A percentile compares a stretch with the other conserved stretches of the same genome.
Evolutionary conservation across 2,329 filamentous ascomycete species (phyloP).

Genomic region (Fusarium sp.): DNA sequence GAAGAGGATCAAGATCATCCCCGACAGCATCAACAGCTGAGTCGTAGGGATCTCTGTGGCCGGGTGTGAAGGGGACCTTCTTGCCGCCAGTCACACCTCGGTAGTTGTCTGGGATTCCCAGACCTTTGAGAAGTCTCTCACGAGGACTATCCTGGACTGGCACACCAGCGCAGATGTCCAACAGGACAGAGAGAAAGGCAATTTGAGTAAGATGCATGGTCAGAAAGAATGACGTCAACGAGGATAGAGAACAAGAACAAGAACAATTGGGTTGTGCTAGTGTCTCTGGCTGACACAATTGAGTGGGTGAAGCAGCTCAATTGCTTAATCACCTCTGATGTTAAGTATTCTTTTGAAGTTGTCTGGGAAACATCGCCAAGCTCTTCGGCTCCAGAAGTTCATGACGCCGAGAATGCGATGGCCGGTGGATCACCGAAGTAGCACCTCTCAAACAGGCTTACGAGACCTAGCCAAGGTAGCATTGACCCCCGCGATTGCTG

Average conservation of each 20-base stretch:
- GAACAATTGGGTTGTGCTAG: neutral
- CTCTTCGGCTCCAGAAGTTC: neutral
- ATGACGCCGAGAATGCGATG: slow-evolving; percentile 35
- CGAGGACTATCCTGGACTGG: slow-evolving; percentile 62
- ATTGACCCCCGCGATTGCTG: neutral
- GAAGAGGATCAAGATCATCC: slow-evolving; percentile 71
- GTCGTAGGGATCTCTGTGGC: slow-evolving; percentile 70
- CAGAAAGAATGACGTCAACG: neutral
- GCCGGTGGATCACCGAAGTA: slow-evolving; percentile 33
- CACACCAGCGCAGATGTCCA: slow-evolving; percentile 32
- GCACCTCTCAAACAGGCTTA: slow-evolving; percentile 12
- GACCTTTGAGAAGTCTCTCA: slow-evolving; percentile 63
- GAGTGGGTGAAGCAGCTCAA: neutral
- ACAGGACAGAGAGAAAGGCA: slow-evolving; percentile 24
- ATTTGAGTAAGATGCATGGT: slow-evolving; percentile 34
- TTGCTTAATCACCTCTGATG: neutral
- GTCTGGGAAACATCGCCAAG: slow-evolving; percentile 7
- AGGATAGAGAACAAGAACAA: neutral
- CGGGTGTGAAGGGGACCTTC: slow-evolving; percentile 67
- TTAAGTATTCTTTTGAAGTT: slow-evolving; percentile 21
- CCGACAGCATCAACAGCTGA: slow-evolving; percentile 69
- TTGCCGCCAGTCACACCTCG: slow-evolving; percentile 48
- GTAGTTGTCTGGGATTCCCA: slow-evolving; percentile 59
- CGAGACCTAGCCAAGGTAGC: slow-evolving; percentile 22
- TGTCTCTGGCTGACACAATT: neutral